Evolutionary conservation across 1,284 basidiomycete genomes (phyloP).

Genomic region (Entoloma clypeatum): DNA sequence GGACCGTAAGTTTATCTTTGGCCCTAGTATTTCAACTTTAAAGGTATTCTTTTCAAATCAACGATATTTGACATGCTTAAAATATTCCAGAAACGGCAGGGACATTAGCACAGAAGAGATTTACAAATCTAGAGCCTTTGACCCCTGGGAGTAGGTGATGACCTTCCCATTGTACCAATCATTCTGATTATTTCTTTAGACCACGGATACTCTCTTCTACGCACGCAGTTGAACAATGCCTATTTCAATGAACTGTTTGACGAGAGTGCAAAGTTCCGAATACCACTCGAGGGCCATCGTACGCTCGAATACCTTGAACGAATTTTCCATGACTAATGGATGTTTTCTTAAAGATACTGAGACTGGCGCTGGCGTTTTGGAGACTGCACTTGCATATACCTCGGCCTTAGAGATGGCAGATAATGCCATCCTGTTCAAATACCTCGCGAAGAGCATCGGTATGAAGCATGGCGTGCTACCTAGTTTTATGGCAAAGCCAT

Average conservation of each 20-base stretch:
- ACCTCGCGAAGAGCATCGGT: slow-evolving; percentile 86
- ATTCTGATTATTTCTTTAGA: slow-evolving; percentile 42
- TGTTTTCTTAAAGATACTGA: slow-evolving; percentile 73
- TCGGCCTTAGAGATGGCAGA: slow-evolving; percentile 87
- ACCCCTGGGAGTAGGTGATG: slow-evolving; percentile 82
- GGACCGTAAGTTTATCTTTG: not conserved
- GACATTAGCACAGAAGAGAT: slow-evolving; percentile 75
- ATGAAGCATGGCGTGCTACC: slow-evolving; percentile 87
- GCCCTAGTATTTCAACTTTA: slow-evolving; percentile 91
- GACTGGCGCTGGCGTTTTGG: slow-evolving; percentile 90
- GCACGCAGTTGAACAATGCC: slow-evolving; percentile 82
- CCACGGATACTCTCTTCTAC: slow-evolving; percentile 90
- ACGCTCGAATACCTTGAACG: slow-evolving; percentile 29
- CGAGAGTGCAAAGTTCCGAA: slow-evolving; percentile 66
- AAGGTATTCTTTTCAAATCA: slow-evolving; percentile 45
- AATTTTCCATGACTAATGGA: not conserved
- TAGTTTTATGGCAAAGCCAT: slow-evolving; percentile 98
- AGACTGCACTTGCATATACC: slow-evolving; percentile 92
- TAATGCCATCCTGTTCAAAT: slow-evolving; percentile 93
- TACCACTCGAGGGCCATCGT: slow-evolving; percentile 93
- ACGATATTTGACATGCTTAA: slow-evolving; percentile 2
- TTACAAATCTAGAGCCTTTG: slow-evolving; percentile 68
- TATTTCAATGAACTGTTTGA: slow-evolving; percentile 93
- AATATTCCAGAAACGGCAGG: slow-evolving; percentile 67
- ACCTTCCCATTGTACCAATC: not conserved